These are phyloP conservation scores for Clarireedia hainanense DNA, from an alignment of 2,329 filamentous ascomycete genomes.

Conservation along the genomic window DNA sequence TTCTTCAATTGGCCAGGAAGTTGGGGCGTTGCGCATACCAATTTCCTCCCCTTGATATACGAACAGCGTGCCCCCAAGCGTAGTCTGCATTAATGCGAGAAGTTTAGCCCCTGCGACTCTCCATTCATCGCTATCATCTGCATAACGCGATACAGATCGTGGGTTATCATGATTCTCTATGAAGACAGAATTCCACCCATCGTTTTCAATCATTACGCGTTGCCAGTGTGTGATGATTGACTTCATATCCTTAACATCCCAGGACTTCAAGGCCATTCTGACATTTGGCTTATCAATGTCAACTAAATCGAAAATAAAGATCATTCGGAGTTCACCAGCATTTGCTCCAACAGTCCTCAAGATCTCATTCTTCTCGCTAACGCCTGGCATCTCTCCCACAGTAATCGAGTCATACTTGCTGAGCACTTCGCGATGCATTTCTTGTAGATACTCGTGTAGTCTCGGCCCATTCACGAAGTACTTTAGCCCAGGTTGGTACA, in stretches of 20 bases:
- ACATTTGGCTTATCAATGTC: neutral
- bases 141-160: slow-evolving; percentile 41
- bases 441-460: slow-evolving; percentile 44
- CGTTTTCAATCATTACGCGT: slow-evolving; percentile 40
- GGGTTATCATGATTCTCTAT: slow-evolving; percentile 52
- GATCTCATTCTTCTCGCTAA: slow-evolving; percentile 40
- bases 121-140: slow-evolving; percentile 33
- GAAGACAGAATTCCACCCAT: slow-evolving; percentile 50
- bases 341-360: slow-evolving; percentile 46
- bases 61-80: slow-evolving; percentile 47
- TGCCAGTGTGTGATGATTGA: slow-evolving; percentile 43
- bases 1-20: slow-evolving; percentile 51
- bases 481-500: slow-evolving; percentile 33
- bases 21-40: slow-evolving; percentile 49
- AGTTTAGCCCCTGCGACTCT: slow-evolving; percentile 42
- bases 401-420: slow-evolving; percentile 38
- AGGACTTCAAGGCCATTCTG: slow-evolving; percentile 23
- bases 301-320: slow-evolving; percentile 60
- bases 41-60: slow-evolving; percentile 55
- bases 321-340: slow-evolving; percentile 58
- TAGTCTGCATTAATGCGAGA: slow-evolving; percentile 41
- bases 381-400: slow-evolving; percentile 41
- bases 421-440: slow-evolving; percentile 29
- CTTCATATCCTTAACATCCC: slow-evolving; percentile 34
- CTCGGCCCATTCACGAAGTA: slow-evolving; percentile 50